Conservation (phyloP, 2,329 filamentous ascomycete genomes). For the Claviceps monticola region DNA sequence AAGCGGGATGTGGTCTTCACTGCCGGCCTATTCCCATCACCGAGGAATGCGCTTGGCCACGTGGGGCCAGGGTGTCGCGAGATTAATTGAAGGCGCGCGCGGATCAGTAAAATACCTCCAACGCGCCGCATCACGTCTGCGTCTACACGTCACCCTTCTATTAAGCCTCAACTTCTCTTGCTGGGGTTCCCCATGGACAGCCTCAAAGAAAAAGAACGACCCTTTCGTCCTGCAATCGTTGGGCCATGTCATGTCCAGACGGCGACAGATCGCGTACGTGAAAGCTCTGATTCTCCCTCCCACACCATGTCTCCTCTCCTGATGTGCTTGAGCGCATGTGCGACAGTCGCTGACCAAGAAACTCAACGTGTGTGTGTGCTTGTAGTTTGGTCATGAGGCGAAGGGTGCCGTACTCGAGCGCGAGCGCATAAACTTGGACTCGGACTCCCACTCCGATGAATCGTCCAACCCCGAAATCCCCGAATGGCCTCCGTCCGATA, state of each 20-base stretch:
- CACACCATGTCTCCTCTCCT: background rate
- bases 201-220: background rate
- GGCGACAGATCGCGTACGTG: slow-evolving; percentile 22
- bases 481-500: slow-evolving; percentile 15
- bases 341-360: background rate
- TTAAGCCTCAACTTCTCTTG: background rate
- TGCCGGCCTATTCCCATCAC: background rate
- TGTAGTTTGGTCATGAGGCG: slow-evolving; percentile 24
- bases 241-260: slow-evolving; percentile 25
- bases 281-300: background rate
- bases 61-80: too few relatives aligned
- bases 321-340: background rate
- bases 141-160: slow-evolving; percentile 3
- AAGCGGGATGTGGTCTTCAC: background rate
- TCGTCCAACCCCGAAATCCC: slow-evolving; percentile 9
- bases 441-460: slow-evolving; percentile 3
- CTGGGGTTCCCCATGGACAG: slow-evolving; percentile 7
- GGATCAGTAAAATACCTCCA: background rate
- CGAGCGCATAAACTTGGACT: slow-evolving; percentile 15
- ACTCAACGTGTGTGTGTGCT: background rate
- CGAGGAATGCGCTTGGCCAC: background rate
- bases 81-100: background rate
- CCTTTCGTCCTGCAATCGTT: slow-evolving; percentile 16
- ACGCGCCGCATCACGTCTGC: background rate
- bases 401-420: slow-evolving; percentile 20